Evolutionary conservation across 2,329 filamentous ascomycete genomes (phyloP), one percentile per base, ranked within the genome.

Genomic region (Sphaerostilbella broomeana): DNA sequence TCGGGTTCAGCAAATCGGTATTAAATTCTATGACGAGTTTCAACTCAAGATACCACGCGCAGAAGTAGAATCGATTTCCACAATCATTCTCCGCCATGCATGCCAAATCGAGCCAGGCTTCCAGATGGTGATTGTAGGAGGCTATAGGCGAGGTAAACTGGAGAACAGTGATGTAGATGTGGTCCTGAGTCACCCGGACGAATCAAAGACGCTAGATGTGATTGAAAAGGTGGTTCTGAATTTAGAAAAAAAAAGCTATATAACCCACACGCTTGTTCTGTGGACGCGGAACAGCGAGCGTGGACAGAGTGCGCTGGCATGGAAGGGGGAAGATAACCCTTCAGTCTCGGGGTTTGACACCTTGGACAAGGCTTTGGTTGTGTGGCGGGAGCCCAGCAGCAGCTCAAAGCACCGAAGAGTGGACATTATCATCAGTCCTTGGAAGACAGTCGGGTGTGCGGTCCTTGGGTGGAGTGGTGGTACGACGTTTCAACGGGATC

Each of bases 1-100:
- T 1, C 78, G 88, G 10, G 84, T 86, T 2, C 90, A 95, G 60
- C 88, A 97, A 57, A 94, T 97, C 40, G 90, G 92, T 0, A 69
- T 95, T 30, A 97, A 97, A 57, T 95, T 81, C 62, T 95, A 94
- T 57, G 84, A 94, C 22, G 90, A 97, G 47, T 84, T 98, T 40
- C 65, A 75, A 31, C 61, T 72, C 12, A 78, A 75, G 11, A 86
- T 97, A 4, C 74, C 86, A 0, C 76, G 88, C 1, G 42, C 55
- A 0, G 88, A 97, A 58, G 84, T 87, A 0, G 80, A 86, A 49
- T 53, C 57, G 0, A 94, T 95, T 38, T 77, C 75, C 0, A 52
- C 64, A 4, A 67, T 70, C 1, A 73, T 95, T 12, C 69, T 82
- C 2, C 53, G 64, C 2, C 80, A 92, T 46, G 87, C 87, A 1